Percentiles rank a stretch among this genome's conserved stretches.
These are phyloP conservation scores for Phytophthora gonapodyides DNA, from an alignment of 352 stramenopile genomes.

Conservation along the genomic window DNA sequence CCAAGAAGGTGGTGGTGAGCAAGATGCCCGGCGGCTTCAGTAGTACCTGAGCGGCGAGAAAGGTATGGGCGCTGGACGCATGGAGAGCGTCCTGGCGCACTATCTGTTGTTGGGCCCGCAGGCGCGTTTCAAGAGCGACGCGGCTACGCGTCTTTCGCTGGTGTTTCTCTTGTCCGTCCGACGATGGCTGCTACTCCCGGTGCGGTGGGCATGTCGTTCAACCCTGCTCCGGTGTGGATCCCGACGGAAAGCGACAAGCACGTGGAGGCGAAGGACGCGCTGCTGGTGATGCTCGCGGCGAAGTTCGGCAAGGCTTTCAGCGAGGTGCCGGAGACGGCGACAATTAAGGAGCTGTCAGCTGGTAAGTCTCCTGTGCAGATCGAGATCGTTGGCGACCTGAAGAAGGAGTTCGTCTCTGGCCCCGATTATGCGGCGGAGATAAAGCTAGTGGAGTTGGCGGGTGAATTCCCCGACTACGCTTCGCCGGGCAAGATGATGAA, in stretches of 20 bases:
- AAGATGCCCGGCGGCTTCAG: conserved; percentile 90
- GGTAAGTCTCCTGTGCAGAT: conserved; percentile 90
- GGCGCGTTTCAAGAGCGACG: conserved; percentile 72
- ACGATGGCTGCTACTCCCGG: conserved; percentile 28
- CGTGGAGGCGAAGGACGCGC: conserved; percentile 75
- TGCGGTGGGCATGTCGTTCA: conserved; percentile 44
- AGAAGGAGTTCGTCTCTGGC: conserved; percentile 84
- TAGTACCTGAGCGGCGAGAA: conserved; percentile 63
- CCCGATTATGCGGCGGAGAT: conserved; percentile 79
- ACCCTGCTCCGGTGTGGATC: conserved; percentile 45
- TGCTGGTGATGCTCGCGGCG: conserved; percentile 73
- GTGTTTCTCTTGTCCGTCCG: conserved; percentile 58
- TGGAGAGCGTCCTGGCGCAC: conserved; percentile 81
- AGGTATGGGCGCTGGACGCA: conserved; percentile 64
- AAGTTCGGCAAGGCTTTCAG: conserved; percentile 80
- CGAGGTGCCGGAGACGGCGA: conserved; percentile 64
- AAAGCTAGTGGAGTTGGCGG: conserved; percentile 72
- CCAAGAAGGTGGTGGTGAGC: conserved; percentile 76
- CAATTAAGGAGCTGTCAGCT: conserved; percentile 79
- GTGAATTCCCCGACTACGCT: conserved; percentile 68
- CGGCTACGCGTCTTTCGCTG: conserved; percentile 75
- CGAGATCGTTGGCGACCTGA: conserved; percentile 85
- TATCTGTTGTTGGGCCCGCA: conserved; percentile 62
- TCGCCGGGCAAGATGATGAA: conserved; percentile 79
- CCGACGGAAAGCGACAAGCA: conserved; percentile 63